These are phyloP conservation scores for Fragilaria crotonensis DNA, from an alignment of 108 stramenopile genomes.

Conservation along the genomic window DNA sequence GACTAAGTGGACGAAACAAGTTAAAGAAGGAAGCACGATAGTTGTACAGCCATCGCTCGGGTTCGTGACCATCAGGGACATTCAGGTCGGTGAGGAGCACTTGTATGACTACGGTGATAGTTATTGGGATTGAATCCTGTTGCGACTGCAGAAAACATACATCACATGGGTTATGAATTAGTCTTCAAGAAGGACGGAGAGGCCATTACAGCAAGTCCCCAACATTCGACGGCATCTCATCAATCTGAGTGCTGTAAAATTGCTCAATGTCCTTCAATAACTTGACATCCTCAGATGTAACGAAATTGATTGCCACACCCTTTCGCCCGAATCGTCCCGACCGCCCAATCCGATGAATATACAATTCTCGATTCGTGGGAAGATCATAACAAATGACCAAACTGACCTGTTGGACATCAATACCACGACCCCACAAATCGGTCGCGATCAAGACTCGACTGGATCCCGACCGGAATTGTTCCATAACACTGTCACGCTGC, in stretches of 20 bases:
- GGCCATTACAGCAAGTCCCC: slow-evolving; percentile 84
- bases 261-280: slow-evolving; percentile 93
- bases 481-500: slow-evolving; percentile 92
- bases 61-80: no score
- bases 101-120: no score
- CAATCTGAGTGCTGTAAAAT: slow-evolving; percentile 94
- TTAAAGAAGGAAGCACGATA: no score
- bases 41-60: no score
- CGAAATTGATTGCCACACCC: slow-evolving; percentile 99
- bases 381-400: slow-evolving; percentile 98
- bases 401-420: slow-evolving; percentile 99
- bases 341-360: slow-evolving; percentile 98
- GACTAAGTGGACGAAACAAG: no score
- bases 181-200: no score
- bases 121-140: no score
- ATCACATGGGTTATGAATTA: no score
- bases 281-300: slow-evolving; percentile 85
- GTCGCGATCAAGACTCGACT: slow-evolving; percentile 96
- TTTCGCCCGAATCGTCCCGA: slow-evolving; percentile 97
- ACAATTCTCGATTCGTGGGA: slow-evolving; percentile 92
- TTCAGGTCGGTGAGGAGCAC: no score
- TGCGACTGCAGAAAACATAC: no score
- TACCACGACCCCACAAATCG: slow-evolving; percentile 98
- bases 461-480: slow-evolving; percentile 93
- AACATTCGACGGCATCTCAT: slow-evolving; percentile 96